Evolutionary conservation across 352 stramenopile genomes (phyloP).

Genomic region (Thalassiosira livingstoniorum): DNA sequence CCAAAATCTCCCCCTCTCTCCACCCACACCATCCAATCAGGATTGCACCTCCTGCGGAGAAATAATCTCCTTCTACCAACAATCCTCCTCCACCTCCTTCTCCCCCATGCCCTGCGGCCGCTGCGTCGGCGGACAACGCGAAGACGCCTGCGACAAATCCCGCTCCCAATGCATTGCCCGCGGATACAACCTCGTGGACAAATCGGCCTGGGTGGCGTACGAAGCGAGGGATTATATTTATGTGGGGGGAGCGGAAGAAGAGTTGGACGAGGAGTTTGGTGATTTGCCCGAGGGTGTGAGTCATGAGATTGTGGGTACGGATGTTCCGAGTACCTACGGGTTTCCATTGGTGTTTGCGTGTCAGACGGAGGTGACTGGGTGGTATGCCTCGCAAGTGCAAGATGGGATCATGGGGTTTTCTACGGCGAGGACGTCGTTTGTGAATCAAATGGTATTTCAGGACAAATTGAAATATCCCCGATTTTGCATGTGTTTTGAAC

Average conservation of each 20-base stretch:
- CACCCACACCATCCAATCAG: slow-evolving; percentile 14
- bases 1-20: not conserved
- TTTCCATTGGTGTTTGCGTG: slow-evolving; percentile 67
- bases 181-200: slow-evolving; percentile 42
- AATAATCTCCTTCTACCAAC: slow-evolving; percentile 32
- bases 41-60: slow-evolving; percentile 49
- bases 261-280: slow-evolving; percentile 21
- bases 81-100: slow-evolving; percentile 49
- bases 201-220: slow-evolving; percentile 55
- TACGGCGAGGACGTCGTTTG: slow-evolving; percentile 52
- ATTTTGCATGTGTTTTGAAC: slow-evolving; percentile 61
- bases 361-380: slow-evolving; percentile 57
- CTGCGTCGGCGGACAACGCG: slow-evolving; percentile 34
- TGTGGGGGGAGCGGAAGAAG: slow-evolving; percentile 39
- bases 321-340: slow-evolving; percentile 34
- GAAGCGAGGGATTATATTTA: slow-evolving; percentile 59
- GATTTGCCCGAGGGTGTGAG: not conserved
- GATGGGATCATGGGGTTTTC: slow-evolving; percentile 62
- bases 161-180: slow-evolving; percentile 22
- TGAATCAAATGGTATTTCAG: slow-evolving; percentile 63
- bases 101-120: slow-evolving; percentile 51
- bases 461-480: slow-evolving; percentile 54
- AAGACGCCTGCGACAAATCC: slow-evolving; percentile 31
- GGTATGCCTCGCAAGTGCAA: slow-evolving; percentile 52
- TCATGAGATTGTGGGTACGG: slow-evolving; percentile 12